Percentiles rank a stretch among this genome's conserved stretches.
These are phyloP conservation scores for Ballota nigra DNA, from an alignment of 257 asterid genomes.

Conservation along the genomic window DNA sequence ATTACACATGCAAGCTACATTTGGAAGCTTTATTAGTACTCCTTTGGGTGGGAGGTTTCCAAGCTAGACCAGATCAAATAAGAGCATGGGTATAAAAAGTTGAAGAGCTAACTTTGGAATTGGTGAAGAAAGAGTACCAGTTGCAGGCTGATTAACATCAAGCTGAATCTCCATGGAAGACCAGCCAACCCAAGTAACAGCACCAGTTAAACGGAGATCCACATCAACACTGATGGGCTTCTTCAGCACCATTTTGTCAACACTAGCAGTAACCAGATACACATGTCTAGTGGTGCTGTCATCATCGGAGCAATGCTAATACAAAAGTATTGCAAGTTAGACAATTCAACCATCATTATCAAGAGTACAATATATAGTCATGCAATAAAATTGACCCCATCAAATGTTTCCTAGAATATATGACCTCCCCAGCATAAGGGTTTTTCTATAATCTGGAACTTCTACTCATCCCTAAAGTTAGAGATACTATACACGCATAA, in stretches of 20 bases:
- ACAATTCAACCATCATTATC: not conserved
- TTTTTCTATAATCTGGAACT: not conserved
- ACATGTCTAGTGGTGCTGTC: conserved; percentile 85
- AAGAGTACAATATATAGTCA: not conserved
- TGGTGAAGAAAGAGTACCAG: conserved; percentile 47
- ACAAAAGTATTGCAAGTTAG: conserved; percentile 21
- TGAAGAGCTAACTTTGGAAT: conserved; percentile 9
- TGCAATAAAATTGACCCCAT: not conserved
- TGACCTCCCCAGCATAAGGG: not conserved
- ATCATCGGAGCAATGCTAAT: conserved; percentile 80
- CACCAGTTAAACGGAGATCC: conserved; percentile 78
- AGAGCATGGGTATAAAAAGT: not conserved
- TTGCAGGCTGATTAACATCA: conserved; percentile 66
- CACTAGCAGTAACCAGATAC: conserved; percentile 87
- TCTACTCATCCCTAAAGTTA: not conserved
- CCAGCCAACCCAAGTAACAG: conserved; percentile 94
- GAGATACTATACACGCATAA: not conserved
- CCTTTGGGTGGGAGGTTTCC: conserved; percentile 3
- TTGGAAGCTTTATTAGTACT: not conserved
- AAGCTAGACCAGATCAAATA: not conserved
- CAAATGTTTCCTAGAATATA: not conserved
- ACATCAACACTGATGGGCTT: conserved; percentile 75
- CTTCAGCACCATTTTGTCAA: conserved; percentile 92
- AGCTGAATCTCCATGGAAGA: conserved; percentile 97
- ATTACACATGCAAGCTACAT: not conserved